Percentiles rank a stretch among this genome's conserved stretches.
Conservation (phyloP, 495 filamentous ascomycete genomes). For the Penicillium subrubescens region DNA sequence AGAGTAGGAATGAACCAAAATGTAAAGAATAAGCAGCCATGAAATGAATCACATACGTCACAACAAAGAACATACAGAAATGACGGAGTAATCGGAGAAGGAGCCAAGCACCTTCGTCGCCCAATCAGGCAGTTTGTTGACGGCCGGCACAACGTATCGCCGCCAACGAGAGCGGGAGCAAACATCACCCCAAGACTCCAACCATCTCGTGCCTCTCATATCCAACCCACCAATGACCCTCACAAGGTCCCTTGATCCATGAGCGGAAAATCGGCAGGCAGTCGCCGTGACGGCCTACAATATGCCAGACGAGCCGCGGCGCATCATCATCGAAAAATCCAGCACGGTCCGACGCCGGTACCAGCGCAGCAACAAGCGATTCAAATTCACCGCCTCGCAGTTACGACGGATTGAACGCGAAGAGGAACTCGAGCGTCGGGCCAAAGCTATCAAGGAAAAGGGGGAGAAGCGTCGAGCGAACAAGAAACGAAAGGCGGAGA, state of each 20-base stretch:
- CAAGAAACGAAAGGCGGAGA: slow-evolving; percentile 49
- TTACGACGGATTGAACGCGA: slow-evolving; percentile 49
- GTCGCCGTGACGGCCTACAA: slow-evolving; percentile 26
- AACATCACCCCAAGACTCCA: background rate
- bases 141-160: slow-evolving; percentile 40
- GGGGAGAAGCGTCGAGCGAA: slow-evolving; percentile 42
- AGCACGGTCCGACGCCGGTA: slow-evolving; percentile 47
- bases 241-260: slow-evolving; percentile 17
- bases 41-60: background rate
- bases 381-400: slow-evolving; percentile 44
- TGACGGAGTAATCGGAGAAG: background rate
- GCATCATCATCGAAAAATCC: slow-evolving; percentile 50
- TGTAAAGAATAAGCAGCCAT: background rate
- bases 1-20: background rate
- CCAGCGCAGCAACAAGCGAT: slow-evolving; percentile 49
- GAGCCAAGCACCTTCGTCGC: background rate
- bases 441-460: slow-evolving; percentile 45
- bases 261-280: slow-evolving; percentile 17
- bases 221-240: background rate
- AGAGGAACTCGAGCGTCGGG: slow-evolving; percentile 40
- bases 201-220: background rate
- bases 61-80: background rate
- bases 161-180: slow-evolving; percentile 19
- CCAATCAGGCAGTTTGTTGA: slow-evolving; percentile 33
- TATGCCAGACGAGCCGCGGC: slow-evolving; percentile 44